Percentiles rank a stretch among this genome's conserved stretches.
These are phyloP conservation scores for Solanum commersonii DNA, from an alignment of 257 asterid genomes.

Conservation along the genomic window DNA sequence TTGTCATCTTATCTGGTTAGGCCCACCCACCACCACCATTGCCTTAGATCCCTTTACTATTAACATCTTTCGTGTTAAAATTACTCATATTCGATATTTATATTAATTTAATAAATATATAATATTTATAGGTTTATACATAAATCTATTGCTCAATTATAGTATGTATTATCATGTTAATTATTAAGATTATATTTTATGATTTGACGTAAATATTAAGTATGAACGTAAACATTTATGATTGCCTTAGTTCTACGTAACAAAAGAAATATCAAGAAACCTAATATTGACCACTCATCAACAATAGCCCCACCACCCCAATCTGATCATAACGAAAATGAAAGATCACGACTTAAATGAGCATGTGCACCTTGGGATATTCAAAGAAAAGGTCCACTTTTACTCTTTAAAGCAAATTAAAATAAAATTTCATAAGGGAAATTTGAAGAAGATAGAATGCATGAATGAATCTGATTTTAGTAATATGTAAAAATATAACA, in stretches of 20 bases:
- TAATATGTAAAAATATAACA: too few species aligned
- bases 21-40: neutral
- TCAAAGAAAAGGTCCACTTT: neutral
- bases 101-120: too few species aligned
- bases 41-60: neutral
- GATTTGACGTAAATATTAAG: too few species aligned
- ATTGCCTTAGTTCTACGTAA: neutral
- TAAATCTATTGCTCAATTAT: too few species aligned
- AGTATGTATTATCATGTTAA: too few species aligned
- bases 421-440: fast-evolving
- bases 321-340: neutral
- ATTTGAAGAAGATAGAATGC: fast-evolving
- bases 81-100: too few species aligned
- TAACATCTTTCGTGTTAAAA: fast-evolving
- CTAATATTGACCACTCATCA: neutral
- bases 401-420: too few species aligned
- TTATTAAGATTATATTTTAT: too few species aligned
- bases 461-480: fast-evolving
- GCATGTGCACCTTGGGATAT: neutral
- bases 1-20: neutral
- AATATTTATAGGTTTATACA: too few species aligned
- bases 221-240: fast-evolving
- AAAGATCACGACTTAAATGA: neutral
- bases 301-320: neutral
- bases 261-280: neutral